Conservation (phyloP, 148 eudicot genomes). For the Camellia sinensis region DNA sequence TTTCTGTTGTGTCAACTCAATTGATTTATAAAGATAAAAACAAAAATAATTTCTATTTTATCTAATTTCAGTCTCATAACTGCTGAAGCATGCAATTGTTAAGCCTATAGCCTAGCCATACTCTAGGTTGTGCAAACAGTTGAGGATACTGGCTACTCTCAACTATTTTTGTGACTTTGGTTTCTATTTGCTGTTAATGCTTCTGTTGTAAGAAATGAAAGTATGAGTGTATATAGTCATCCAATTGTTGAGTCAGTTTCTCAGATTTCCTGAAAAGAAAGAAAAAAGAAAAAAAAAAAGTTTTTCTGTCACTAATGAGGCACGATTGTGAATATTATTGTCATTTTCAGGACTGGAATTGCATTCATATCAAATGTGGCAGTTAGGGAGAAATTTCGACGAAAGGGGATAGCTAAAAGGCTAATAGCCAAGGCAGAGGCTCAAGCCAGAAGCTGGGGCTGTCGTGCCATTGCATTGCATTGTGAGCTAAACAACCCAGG, state of each 20-base stretch:
- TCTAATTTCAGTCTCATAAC: too few species aligned
- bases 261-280: neutral
- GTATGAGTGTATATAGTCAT: neutral
- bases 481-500: slow-evolving; percentile 69
- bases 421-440: slow-evolving; percentile 79
- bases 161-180: neutral
- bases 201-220: neutral
- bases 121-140: too few species aligned
- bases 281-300: neutral
- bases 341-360: slow-evolving; percentile 60
- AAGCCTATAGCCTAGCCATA: too few species aligned
- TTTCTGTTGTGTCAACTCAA: too few species aligned
- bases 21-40: too few species aligned
- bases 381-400: slow-evolving; percentile 72
- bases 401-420: slow-evolving; percentile 78
- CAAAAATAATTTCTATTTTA: too few species aligned
- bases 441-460: slow-evolving; percentile 85
- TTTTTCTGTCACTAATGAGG: neutral
- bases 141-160: too few species aligned
- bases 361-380: slow-evolving; percentile 96
- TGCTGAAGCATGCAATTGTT: too few species aligned
- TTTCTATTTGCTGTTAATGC: neutral
- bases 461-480: slow-evolving; percentile 82
- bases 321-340: neutral
- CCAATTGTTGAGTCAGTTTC: neutral